Conservation (phyloP, 257 asterid species). For the Coffea eugenioides region DNA sequence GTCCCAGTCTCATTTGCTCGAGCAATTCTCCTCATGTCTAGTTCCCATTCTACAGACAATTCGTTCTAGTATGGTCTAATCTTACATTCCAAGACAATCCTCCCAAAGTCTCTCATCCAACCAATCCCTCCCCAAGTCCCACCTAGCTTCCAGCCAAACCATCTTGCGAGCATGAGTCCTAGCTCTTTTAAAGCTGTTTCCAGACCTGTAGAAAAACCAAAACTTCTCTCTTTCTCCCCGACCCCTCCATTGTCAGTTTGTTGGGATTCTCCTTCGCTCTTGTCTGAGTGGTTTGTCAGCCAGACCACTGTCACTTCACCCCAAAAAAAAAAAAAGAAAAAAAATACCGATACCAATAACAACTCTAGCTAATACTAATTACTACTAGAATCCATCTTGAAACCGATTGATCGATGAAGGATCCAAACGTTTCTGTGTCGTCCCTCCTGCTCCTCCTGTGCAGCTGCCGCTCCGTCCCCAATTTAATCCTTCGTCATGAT, state of each 20-base stretch:
- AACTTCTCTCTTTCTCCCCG: slow-evolving; percentile 17
- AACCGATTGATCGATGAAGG: slow-evolving; percentile 42
- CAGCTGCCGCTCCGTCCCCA: slow-evolving; percentile 22
- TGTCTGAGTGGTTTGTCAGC: slow-evolving; percentile 32
- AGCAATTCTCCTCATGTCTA: slow-evolving; percentile 21
- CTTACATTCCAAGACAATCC: slow-evolving; percentile 6
- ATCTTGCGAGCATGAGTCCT: slow-evolving; percentile 30
- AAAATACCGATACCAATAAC: not conserved
- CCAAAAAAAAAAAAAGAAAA: slow-evolving; percentile 4
- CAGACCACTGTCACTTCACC: slow-evolving; percentile 35
- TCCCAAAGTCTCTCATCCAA: slow-evolving; percentile 4
- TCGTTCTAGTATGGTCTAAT: not conserved
- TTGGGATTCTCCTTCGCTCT: slow-evolving; percentile 23
- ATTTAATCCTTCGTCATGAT: slow-evolving; percentile 20
- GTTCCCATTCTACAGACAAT: slow-evolving; percentile 15
- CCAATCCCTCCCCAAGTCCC: slow-evolving; percentile 1
- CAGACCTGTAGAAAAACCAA: slow-evolving; percentile 31
- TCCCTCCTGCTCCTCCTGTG: slow-evolving; percentile 7
- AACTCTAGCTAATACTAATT: not conserved
- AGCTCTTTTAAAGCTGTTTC: slow-evolving; percentile 27
- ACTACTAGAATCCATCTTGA: slow-evolving; percentile 46
- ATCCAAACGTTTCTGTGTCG: slow-evolving; percentile 26
- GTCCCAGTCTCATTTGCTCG: slow-evolving; percentile 28
- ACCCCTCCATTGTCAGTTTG: slow-evolving; percentile 48
- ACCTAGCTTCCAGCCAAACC: slow-evolving; percentile 30